Base-by-base conservation (phyloP, 352 stramenopile species). In the Pythium brachiatum region DNA sequence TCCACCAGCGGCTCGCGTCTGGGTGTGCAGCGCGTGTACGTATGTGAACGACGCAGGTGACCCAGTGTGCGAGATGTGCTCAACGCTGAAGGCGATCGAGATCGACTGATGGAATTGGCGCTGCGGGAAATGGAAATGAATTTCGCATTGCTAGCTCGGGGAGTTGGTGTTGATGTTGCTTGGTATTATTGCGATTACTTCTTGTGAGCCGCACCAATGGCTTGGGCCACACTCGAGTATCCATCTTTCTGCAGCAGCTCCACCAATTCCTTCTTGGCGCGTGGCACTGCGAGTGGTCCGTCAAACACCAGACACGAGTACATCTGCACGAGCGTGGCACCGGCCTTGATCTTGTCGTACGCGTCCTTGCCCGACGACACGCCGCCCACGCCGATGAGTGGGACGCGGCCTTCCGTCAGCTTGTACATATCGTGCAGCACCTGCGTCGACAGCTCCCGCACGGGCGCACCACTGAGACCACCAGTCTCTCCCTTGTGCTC, bases 291-390 rank as follows among this genome's bases (percentile, higher is more conserved):
- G 25, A 92, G 68, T 15, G 93, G 91, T 4, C 95, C 95, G 27
- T 96, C 77, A 65, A 96, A 98, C 29, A 97, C 92, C 9, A 98
- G 62, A 29, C 89, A 93, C 58, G 89, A 97, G 76, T 98, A 98
- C 69, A 98, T 86, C 64, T 98, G 90, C 57, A 98, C 94, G 13
- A 97, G 80, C 39, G 83, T 97, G 8, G 97, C 97, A 29, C 97
- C 97, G 7, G 97, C 97, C 29, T 86, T 87, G 52, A 99, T 96
- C 81, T 99, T 99, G 39, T 99, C 97, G 69, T 98, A 99, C 0
- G 90, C 97, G 71, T 99, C 96, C 58, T 97, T 74, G 12, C 92
- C 92, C n/a, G 74, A 92, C 3, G 82, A 83, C 31, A 98, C 86
- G 29, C 94, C 93, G 7, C 92, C 97, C 6, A 99, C 97, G 21